These are phyloP conservation scores for Trapa bicornis DNA, from an alignment of 345 rosid genomes.

Conservation along the genomic window DNA sequence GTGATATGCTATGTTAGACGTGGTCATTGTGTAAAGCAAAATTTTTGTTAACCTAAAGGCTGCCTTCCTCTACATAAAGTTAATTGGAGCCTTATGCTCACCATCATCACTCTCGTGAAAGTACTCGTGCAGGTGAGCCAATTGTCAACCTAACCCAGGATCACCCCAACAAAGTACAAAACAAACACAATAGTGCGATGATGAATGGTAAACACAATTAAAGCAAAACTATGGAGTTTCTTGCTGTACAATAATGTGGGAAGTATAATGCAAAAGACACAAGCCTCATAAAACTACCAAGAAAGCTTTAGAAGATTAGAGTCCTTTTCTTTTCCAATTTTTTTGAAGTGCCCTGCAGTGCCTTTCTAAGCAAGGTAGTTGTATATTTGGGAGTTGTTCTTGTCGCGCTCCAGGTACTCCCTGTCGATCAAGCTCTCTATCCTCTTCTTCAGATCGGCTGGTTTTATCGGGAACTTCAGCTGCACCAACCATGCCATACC, in stretches of 20 bases:
- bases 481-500: conserved; percentile 12
- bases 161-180: too few relatives aligned
- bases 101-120: too few relatives aligned
- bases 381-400: conserved; percentile 92
- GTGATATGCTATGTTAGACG: not conserved
- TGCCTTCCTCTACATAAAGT: too few relatives aligned
- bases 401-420: conserved; percentile 97
- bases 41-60: too few relatives aligned
- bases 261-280: not conserved
- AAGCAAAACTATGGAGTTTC: not conserved
- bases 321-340: too few relatives aligned
- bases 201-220: too few relatives aligned
- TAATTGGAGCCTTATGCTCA: too few relatives aligned
- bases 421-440: conserved; percentile 90
- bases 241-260: not conserved
- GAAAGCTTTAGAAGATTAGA: too few relatives aligned
- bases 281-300: not conserved
- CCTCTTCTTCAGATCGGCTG: conserved; percentile 94
- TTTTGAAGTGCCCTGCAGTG: too few relatives aligned
- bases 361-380: conserved; percentile 68
- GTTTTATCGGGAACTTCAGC: conserved; percentile 96
- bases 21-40: not conserved
- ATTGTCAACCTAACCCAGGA: too few relatives aligned
- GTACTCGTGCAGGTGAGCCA: not conserved
- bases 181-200: too few relatives aligned